phyloP scores from a whole-genome alignment of 1,284 basidiomycete species.

The Cerrena zonata region DNA sequence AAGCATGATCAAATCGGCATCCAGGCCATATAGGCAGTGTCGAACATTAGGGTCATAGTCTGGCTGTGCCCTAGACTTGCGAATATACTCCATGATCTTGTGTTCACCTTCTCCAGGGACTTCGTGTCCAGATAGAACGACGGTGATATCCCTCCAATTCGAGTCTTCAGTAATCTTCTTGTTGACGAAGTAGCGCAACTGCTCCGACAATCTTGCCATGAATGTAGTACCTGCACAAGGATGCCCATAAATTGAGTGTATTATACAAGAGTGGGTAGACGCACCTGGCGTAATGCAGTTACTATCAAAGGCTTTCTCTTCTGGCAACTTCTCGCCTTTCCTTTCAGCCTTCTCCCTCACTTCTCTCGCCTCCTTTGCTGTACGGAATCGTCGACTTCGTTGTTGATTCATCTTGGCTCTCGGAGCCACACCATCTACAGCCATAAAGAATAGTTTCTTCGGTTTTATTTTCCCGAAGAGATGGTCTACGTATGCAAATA shows the following conservation, averaged over 20 bases:
- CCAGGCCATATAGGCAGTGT: constrained; percentile 96
- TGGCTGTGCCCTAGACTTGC: constrained; percentile 87
- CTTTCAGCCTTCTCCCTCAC: constrained; percentile 78
- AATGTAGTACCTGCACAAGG: constrained; percentile 75
- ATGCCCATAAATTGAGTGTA: not conserved
- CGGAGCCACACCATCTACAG: constrained; percentile 96
- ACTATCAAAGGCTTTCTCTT: constrained; percentile 93
- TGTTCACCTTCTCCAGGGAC: constrained; percentile 99
- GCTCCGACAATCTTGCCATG: constrained; percentile 86
- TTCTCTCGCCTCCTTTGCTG: constrained; percentile 90
- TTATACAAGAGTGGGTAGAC: constrained; percentile 23
- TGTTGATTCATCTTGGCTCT: constrained; percentile 99
- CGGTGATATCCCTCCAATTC: constrained; percentile 87
- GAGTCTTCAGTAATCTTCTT: constrained; percentile 96
- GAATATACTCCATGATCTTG: constrained; percentile 99
- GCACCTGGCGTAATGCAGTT: constrained; percentile 97
- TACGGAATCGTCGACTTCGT: constrained; percentile 87
- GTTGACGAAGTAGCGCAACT: constrained; percentile 93
- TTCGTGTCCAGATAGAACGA: constrained; percentile 96
- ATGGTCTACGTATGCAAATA: constrained; percentile 96
- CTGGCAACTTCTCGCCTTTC: constrained; percentile 87
- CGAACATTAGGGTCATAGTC: constrained; percentile 91
- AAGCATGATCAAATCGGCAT: constrained; percentile 98
- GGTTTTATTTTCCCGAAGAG: constrained; percentile 97
- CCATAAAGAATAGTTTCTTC: constrained; percentile 95